phyloP scores from a whole-genome alignment of 257 asterid species.

The Fraxinus quadrangulata region DNA sequence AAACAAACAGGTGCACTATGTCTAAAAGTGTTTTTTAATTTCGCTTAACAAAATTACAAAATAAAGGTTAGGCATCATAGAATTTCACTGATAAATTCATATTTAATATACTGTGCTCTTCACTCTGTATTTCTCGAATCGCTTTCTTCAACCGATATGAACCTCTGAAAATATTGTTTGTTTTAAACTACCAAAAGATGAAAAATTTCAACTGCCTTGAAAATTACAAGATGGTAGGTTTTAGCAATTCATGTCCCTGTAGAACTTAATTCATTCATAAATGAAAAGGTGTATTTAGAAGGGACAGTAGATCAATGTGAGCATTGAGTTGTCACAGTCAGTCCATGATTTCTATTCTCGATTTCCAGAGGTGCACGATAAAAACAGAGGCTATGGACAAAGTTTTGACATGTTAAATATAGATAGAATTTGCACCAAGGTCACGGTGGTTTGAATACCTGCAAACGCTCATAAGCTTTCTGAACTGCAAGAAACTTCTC shows the following conservation, averaged over 20 bases:
- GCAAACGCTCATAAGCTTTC: conserved; percentile 96
- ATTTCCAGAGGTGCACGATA: not conserved
- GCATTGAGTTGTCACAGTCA: not conserved
- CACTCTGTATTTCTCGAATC: not conserved
- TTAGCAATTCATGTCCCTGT: not conserved
- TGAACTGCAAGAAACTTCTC: conserved; percentile 97
- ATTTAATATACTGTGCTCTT: not conserved
- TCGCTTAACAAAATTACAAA: not conserved
- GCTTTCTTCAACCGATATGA: not conserved
- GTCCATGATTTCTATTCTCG: not conserved
- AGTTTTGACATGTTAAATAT: conserved; percentile 11
- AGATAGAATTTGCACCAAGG: conserved; percentile 23
- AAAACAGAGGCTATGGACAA: not conserved
- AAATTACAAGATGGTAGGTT: not conserved
- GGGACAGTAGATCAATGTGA: not conserved
- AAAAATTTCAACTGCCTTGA: not conserved
- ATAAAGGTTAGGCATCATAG: not conserved
- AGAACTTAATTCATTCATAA: not conserved
- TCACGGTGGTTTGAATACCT: conserved; percentile 52
- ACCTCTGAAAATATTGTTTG: not conserved
- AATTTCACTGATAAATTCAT: not conserved
- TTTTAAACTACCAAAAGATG: not conserved
- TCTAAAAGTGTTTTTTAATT: not conserved
- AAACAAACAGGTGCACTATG: too few relatives aligned
- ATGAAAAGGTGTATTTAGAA: not conserved